Evolutionary conservation across 257 asterid genomes (phyloP).

Genomic region (Solanum dulcamara): DNA sequence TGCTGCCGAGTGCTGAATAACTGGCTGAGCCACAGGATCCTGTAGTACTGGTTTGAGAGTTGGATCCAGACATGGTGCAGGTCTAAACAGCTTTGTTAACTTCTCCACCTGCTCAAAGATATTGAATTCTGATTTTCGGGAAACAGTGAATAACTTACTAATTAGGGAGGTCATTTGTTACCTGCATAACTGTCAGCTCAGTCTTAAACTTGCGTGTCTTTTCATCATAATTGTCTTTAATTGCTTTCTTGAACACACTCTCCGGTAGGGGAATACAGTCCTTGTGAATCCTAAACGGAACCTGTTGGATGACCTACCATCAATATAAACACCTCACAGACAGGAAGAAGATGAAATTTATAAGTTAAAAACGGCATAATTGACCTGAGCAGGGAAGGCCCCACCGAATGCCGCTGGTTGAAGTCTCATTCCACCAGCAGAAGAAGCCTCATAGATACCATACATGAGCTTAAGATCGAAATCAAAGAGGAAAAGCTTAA

Average conservation of each 20-base stretch:
- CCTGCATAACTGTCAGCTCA: constrained; percentile 57
- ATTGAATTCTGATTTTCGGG: neutral
- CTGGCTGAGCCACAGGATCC: neutral
- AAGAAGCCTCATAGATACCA: constrained; percentile 78
- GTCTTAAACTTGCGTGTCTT: constrained; percentile 61
- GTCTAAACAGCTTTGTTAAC: constrained; percentile 36
- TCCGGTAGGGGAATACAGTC: constrained; percentile 83
- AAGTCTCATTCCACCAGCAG: constrained; percentile 82
- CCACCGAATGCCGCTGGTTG: constrained; percentile 85
- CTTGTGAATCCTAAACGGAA: constrained; percentile 47
- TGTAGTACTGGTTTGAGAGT: constrained; percentile 8
- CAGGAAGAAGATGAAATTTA: neutral
- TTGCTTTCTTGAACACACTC: constrained; percentile 59
- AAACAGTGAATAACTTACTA: neutral
- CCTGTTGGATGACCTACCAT: constrained; percentile 30
- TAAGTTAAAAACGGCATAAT: neutral
- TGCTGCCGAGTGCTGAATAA: neutral
- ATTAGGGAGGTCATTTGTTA: constrained; percentile 12
- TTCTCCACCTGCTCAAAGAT: constrained; percentile 35
- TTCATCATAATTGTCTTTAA: constrained; percentile 63
- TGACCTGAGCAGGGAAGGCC: constrained; percentile 87
- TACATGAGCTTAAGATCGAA: constrained; percentile 81
- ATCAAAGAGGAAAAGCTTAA: constrained; percentile 74
- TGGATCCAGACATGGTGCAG: constrained; percentile 32
- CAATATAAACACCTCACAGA: constrained; percentile 5